Percentiles rank a stretch among this genome's conserved stretches.
phyloP scores from a whole-genome alignment of 164 flowering plant genomes.

The Malania oleifera region DNA sequence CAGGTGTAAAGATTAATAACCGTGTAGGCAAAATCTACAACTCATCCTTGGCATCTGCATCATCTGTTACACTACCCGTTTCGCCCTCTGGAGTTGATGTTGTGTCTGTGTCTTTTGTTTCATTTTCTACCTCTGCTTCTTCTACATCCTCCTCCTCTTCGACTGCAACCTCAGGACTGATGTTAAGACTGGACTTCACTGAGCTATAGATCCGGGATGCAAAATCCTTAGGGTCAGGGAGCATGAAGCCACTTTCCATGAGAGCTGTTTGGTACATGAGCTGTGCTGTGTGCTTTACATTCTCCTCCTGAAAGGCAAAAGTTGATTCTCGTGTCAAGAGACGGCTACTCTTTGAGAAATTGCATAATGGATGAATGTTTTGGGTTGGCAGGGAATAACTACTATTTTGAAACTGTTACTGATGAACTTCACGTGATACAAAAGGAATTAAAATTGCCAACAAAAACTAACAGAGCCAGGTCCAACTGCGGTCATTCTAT shows the following conservation, averaged over 20 bases:
- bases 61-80: conserved; percentile 18
- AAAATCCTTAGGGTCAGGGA: conserved; percentile 76
- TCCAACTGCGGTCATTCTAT: no score
- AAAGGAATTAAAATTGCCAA: no score
- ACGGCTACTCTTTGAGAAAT: no score
- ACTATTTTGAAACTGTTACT: no score
- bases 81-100: conserved; percentile 15
- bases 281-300: conserved; percentile 65
- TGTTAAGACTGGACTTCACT: conserved; percentile 68
- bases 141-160: conserved; percentile 76
- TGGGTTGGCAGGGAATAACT: no score
- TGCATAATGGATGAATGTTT: no score
- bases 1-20: not conserved
- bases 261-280: conserved; percentile 93
- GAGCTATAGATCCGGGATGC: conserved; percentile 72
- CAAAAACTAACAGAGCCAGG: no score
- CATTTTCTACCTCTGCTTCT: conserved; percentile 39
- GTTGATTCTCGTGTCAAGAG: not conserved
- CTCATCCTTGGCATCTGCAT: conserved; percentile 52
- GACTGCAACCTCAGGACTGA: conserved; percentile 69
- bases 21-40: conserved; percentile 35
- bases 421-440: no score
- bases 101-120: conserved; percentile 24
- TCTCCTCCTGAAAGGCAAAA: conserved; percentile 49
- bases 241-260: conserved; percentile 86